Evolutionary conservation across 805 yeast species (phyloP).

Genomic region (Metschnikowia proteae): DNA sequence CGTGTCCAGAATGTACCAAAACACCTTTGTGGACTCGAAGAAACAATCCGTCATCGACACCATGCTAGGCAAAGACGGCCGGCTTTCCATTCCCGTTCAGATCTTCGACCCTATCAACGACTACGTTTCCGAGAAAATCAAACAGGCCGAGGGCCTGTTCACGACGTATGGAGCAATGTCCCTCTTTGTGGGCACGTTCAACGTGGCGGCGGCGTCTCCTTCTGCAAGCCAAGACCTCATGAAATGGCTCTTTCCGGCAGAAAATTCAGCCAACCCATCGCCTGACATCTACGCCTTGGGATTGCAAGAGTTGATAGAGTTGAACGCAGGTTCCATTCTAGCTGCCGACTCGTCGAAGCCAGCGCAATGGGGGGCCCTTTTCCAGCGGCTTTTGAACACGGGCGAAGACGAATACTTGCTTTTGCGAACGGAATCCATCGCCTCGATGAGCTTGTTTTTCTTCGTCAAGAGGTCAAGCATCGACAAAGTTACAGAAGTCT

Average conservation of each 20-base stretch:
- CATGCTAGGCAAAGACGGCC: conserved; percentile 72
- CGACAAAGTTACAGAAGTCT: conserved; percentile 65
- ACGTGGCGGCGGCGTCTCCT: conserved; percentile 68
- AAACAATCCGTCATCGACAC: conserved; percentile 89
- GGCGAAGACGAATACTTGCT: conserved; percentile 48
- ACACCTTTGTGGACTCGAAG: conserved; percentile 88
- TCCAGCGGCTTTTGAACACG: conserved; percentile 58
- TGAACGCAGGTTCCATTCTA: conserved; percentile 86
- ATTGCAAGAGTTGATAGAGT: conserved; percentile 89
- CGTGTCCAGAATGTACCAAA: conserved; percentile 90
- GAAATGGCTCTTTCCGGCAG: conserved; percentile 78
- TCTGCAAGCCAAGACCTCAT: conserved; percentile 53
- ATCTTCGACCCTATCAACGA: conserved; percentile 89
- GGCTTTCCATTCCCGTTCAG: conserved; percentile 61
- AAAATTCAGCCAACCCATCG: conserved; percentile 34
- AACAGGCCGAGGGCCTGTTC: conserved; percentile 46
- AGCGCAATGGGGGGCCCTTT: conserved; percentile 70
- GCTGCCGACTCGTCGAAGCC: conserved; percentile 81
- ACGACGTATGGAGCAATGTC: conserved; percentile 58
- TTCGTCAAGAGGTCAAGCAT: conserved; percentile 50
- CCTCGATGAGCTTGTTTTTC: conserved; percentile 61
- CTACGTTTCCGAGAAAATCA: conserved; percentile 65
- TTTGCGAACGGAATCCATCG: conserved; percentile 70
- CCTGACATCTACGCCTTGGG: conserved; percentile 90
- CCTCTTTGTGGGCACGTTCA: conserved; percentile 80